phyloP scores from a whole-genome alignment of 2,329 filamentous ascomycete genomes.

The Neofusicoccum cordaticola region DNA sequence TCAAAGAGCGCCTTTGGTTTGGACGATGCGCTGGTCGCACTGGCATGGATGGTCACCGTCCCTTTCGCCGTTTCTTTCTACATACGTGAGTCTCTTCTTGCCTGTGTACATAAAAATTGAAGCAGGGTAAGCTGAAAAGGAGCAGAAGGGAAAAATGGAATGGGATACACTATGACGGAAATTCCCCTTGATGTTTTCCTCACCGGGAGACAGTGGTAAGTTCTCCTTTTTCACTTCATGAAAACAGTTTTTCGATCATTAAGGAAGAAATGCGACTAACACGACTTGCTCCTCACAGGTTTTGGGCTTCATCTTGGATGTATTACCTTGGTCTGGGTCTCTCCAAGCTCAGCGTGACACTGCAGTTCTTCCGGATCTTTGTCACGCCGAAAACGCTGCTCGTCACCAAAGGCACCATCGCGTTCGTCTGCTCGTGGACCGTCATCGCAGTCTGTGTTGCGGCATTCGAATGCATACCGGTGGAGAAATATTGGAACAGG shows the following conservation, averaged over 20 bases:
- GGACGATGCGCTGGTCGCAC: slow-evolving; percentile 3
- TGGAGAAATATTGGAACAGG: slow-evolving; percentile 34
- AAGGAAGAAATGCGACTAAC: neutral
- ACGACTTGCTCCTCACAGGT: neutral
- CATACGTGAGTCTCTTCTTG: neutral
- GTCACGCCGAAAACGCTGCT: slow-evolving; percentile 20
- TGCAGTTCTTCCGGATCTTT: slow-evolving; percentile 25
- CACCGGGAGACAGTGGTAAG: neutral
- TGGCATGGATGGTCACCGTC: neutral
- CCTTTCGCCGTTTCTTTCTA: slow-evolving; percentile 11
- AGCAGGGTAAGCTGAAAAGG: neutral
- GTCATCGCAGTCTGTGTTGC: slow-evolving; percentile 28
- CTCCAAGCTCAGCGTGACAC: slow-evolving; percentile 22
- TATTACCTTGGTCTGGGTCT: slow-evolving; percentile 31
- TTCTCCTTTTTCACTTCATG: neutral
- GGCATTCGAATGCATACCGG: slow-evolving; percentile 34
- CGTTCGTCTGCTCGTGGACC: slow-evolving; percentile 18
- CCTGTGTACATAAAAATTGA: neutral
- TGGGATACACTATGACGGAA: slow-evolving; percentile 25
- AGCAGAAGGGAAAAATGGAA: slow-evolving; percentile 30
- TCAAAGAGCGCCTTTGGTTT: neutral
- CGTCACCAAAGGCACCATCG: slow-evolving; percentile 19
- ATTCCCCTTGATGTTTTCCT: neutral
- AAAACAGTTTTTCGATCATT: neutral
- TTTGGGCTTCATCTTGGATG: slow-evolving; percentile 35